Evolutionary conservation across 2,329 filamentous ascomycete genomes (phyloP), one percentile per base, ranked within the genome.

Genomic region (Pyrenochaeta sp.): DNA sequence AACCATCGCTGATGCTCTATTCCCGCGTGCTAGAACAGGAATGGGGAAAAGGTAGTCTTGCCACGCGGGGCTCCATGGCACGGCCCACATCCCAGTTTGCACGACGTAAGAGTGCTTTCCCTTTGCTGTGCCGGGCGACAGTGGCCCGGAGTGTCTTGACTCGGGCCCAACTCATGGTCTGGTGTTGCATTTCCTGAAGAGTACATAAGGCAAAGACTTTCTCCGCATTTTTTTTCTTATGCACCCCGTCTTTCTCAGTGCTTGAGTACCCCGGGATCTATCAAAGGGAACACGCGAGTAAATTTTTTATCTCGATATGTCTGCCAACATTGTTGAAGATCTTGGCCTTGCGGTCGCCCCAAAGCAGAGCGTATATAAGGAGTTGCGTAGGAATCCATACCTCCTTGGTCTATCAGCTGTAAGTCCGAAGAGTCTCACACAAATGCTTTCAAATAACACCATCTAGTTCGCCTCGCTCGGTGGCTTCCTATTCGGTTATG

Each of bases 401-500:
- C 44, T 60, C 18, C 44, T 61, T 14, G 54, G 50, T 1, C 28
- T 60, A 7, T 61, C 49, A 28, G 49, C 50, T 14, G 58, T 54
- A 35, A 32, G 48, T 29, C 2, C 15, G 2, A 4, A 10, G 6
- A 13, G 1, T n/a, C 19, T 8, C 3, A 1, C 2, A 6, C 2
- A 1, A 8, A 22, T n/a, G 11, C 4, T 10, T 15, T 9, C 3
- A 6, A 17, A 38, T 52, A 11, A 51, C 2, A 15, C 13, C 9
- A 2, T 23, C 0, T n/a, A 58, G 55, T 58, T 60, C 17, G 53
- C 53, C 21, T 58, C 53, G 1, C 41, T 58, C 9, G 55, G 53
- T 26, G 53, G 52, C 2, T 58, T 60, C 4, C 53, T 60, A 4
- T 60, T 58, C 14, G 55, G 57, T 31, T 58, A 60, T 23, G 55